Conservation (phyloP, 805 yeast genomes). For the Candida dajiaensis region DNA sequence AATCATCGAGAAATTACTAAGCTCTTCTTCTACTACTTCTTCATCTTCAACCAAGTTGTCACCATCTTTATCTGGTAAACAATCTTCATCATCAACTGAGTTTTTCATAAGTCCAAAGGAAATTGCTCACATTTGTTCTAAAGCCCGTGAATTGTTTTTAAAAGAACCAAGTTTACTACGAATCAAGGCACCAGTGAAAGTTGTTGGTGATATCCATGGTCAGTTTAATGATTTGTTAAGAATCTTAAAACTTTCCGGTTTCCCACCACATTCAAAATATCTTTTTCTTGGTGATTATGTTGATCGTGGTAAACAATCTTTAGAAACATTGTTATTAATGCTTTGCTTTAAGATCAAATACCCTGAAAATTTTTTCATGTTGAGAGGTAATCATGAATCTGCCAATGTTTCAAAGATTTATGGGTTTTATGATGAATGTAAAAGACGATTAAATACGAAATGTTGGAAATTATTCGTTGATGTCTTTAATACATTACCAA, state of each 20-base stretch:
- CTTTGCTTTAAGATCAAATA: constrained; percentile 93
- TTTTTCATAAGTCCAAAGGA: constrained; percentile 37
- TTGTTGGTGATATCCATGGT: constrained; percentile 94
- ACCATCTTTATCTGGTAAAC: constrained; percentile 10
- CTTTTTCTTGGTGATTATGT: constrained; percentile 94
- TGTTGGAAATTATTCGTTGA: constrained; percentile 93
- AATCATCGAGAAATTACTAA: constrained; percentile 54
- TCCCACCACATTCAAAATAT: constrained; percentile 92
- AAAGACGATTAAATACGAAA: constrained; percentile 84
- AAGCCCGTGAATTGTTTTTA: constrained; percentile 82
- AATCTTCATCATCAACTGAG: constrained; percentile 8
- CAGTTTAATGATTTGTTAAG: constrained; percentile 90
- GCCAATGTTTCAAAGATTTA: constrained; percentile 95
- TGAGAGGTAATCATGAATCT: constrained; percentile 96
- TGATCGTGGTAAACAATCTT: constrained; percentile 93
- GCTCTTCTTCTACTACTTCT: constrained; percentile 8
- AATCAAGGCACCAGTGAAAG: constrained; percentile 70
- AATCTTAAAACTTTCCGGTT: constrained; percentile 91
- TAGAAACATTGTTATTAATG: constrained; percentile 83
- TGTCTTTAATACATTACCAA: constrained; percentile 91
- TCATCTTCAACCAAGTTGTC: constrained; percentile 11
- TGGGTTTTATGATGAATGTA: constrained; percentile 97
- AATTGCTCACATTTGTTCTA: constrained; percentile 76
- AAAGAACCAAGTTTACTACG: constrained; percentile 88
- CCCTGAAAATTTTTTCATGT: constrained; percentile 89